Evolutionary conservation across 2,329 filamentous ascomycete genomes (phyloP).

Genomic region (Boeremia lycopersici): DNA sequence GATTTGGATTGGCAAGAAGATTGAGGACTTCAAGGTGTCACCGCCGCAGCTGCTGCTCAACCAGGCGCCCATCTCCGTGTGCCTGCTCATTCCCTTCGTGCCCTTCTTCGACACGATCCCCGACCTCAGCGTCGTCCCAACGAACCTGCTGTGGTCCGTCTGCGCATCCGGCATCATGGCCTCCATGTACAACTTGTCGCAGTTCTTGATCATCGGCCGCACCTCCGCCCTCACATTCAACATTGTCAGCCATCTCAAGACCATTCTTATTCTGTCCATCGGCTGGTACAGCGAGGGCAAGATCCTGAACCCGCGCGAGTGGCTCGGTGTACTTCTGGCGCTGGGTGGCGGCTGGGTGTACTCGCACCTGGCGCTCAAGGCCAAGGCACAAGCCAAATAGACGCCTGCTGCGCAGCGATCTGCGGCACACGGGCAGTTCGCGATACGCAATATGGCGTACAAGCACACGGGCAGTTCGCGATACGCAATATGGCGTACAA

Average conservation of each 20-base stretch:
- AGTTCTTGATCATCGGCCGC: conserved; percentile 51
- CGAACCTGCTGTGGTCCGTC: conserved; percentile 49
- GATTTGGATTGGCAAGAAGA: conserved; percentile 58
- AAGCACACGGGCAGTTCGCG: conserved; percentile 7
- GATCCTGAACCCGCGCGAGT: conserved; percentile 47
- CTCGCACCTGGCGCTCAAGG: conserved; percentile 49
- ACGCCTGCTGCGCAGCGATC: background rate
- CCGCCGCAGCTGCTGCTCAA: conserved; percentile 54
- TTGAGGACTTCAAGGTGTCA: conserved; percentile 53
- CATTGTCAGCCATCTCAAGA: conserved; percentile 53
- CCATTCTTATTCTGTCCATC: conserved; percentile 53
- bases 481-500: conserved; percentile 4
- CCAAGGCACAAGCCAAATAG: conserved; percentile 43
- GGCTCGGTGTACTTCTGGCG: conserved; percentile 52
- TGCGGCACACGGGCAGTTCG: conserved; percentile 1
- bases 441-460: conserved; percentile 2
- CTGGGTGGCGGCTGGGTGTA: conserved; percentile 55
- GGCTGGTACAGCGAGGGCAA: conserved; percentile 55
- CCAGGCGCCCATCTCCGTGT: conserved; percentile 54
- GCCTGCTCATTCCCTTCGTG: conserved; percentile 51
- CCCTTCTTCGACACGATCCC: conserved; percentile 53
- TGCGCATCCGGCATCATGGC: conserved; percentile 53
- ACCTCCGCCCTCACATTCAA: conserved; percentile 50
- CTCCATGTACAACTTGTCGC: conserved; percentile 49
- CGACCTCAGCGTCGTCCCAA: conserved; percentile 46